These are phyloP conservation scores for Fusarium equiseti DNA, from an alignment of 2,329 filamentous ascomycete genomes.

Conservation along the genomic window DNA sequence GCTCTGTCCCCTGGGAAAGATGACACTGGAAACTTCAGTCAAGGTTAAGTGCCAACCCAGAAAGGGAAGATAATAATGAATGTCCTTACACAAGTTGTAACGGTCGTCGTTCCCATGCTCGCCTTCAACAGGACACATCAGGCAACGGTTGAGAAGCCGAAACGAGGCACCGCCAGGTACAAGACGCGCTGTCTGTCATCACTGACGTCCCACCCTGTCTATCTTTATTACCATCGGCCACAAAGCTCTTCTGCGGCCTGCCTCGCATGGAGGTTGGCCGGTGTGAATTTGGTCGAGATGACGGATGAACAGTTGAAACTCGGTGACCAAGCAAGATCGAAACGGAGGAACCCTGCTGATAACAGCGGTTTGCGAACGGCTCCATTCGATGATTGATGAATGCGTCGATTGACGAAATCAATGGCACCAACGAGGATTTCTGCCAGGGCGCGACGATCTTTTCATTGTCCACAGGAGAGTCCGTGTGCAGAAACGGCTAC, in stretches of 20 bases:
- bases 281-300: constrained; percentile 33
- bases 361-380: constrained; percentile 33
- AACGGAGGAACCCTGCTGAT: constrained; percentile 38
- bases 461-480: constrained; percentile 44
- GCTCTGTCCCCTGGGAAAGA: constrained; percentile 13
- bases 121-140: constrained; percentile 23
- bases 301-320: constrained; percentile 12
- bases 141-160: constrained; percentile 28
- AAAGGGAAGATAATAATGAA: constrained; percentile 23
- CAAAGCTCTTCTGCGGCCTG: constrained; percentile 14
- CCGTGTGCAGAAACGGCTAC: constrained; percentile 46
- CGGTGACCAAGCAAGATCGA: constrained; percentile 19
- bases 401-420: constrained; percentile 38
- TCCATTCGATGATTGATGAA: constrained; percentile 38
- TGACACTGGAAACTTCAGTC: constrained; percentile 4
- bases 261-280: constrained; percentile 38
- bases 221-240: constrained; percentile 22
- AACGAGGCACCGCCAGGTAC: constrained; percentile 36
- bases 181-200: constrained; percentile 37
- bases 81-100: constrained; percentile 37
- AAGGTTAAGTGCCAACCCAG: constrained; percentile 30
- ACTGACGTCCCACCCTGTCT: constrained; percentile 38
- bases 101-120: constrained; percentile 28
- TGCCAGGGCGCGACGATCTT: constrained; percentile 33
- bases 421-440: constrained; percentile 30